Evolutionary conservation across 805 yeast genomes (phyloP).

Genomic region (Saccharomycopsis vini): DNA sequence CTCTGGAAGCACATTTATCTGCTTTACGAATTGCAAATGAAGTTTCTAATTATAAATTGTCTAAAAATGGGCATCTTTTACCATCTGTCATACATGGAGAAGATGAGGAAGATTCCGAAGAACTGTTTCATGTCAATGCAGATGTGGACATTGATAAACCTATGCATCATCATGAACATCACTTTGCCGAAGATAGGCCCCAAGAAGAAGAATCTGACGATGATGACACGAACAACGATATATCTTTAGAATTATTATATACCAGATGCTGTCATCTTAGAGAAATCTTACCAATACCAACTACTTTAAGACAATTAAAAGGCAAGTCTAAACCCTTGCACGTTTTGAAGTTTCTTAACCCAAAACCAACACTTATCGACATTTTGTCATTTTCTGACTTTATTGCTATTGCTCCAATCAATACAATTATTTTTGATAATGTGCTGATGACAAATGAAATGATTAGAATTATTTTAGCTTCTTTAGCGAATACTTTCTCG

Average conservation of each 20-base stretch:
- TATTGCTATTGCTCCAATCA: slow-evolving; percentile 73
- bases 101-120: slow-evolving; percentile 10
- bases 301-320: slow-evolving; percentile 72
- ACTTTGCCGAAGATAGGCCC: slow-evolving; percentile 32
- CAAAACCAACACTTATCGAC: slow-evolving; percentile 82
- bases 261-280: slow-evolving; percentile 89
- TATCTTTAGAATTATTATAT: slow-evolving; percentile 56
- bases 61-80: slow-evolving; percentile 20
- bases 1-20: slow-evolving; percentile 64
- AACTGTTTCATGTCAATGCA: slow-evolving; percentile 20
- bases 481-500: slow-evolving; percentile 56
- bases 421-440: slow-evolving; percentile 73
- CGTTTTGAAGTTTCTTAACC: slow-evolving; percentile 66
- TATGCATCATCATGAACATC: slow-evolving; percentile 50
- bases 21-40: slow-evolving; percentile 66
- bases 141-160: slow-evolving; percentile 62
- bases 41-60: slow-evolving; percentile 38
- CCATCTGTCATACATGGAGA: slow-evolving; percentile 17
- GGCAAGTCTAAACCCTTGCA: slow-evolving; percentile 73
- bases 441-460: slow-evolving; percentile 66
- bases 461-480: slow-evolving; percentile 61
- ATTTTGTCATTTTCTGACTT: slow-evolving; percentile 83
- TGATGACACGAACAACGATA: slow-evolving; percentile 21
- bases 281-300: slow-evolving; percentile 87
- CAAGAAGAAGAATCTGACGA: slow-evolving; percentile 17